Evolutionary conservation across 2,329 filamentous ascomycete species (phyloP).

Genomic region (Sporothrix sp.): DNA sequence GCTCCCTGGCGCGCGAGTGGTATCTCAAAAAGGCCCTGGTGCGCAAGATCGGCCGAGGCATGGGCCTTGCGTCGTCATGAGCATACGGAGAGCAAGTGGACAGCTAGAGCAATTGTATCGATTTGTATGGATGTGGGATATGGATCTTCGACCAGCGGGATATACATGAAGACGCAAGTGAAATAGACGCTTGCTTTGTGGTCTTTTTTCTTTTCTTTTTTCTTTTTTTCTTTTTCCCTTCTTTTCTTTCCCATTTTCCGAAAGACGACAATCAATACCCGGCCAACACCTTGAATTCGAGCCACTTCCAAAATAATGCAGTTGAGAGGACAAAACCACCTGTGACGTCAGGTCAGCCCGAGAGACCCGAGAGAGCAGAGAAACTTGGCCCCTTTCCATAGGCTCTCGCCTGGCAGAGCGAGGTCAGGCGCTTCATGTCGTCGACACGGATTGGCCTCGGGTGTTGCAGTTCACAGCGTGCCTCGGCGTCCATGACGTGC

Average conservation of each 20-base stretch:
- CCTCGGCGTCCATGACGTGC: neutral
- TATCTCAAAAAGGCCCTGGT: slow-evolving; percentile 75
- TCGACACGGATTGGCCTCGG: slow-evolving; percentile 22
- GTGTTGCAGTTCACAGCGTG: slow-evolving; percentile 21
- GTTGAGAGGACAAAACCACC: no score
- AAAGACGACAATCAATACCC: no score
- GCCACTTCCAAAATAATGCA: no score
- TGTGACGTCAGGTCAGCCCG: no score
- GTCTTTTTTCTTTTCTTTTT: neutral
- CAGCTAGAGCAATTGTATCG: no score
- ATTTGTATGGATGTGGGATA: no score
- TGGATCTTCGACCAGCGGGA: no score
- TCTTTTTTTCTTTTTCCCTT: neutral
- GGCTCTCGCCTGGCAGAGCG: slow-evolving; percentile 19
- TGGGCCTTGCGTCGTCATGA: slow-evolving; percentile 48
- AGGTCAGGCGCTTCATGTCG: slow-evolving; percentile 19
- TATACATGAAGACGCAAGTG: no score
- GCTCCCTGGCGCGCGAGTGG: slow-evolving; percentile 66
- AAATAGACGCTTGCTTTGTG: no score
- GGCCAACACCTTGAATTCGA: no score
- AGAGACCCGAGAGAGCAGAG: no score
- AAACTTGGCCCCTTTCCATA: neutral
- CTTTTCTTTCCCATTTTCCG: neutral
- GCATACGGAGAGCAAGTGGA: neutral
- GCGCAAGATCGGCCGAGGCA: slow-evolving; percentile 65